Base-by-base conservation (phyloP, 208 protist genomes). In the Trypanosoma platydactyli region DNA sequence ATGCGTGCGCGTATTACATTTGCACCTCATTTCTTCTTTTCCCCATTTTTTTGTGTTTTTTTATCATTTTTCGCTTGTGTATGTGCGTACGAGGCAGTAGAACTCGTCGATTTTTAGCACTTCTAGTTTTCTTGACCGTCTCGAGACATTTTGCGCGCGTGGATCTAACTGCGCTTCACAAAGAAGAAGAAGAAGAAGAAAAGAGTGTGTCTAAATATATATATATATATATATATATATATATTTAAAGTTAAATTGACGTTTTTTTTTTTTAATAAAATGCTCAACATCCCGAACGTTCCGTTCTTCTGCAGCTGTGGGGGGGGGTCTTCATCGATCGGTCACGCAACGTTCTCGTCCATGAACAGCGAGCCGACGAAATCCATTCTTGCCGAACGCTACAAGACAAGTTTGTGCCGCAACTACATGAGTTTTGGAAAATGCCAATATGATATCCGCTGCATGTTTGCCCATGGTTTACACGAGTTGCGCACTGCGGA, bases 391-490 rank as follows among this genome's bases (percentile, higher is more conserved):
- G 74, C 68, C 4, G 64, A 84, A 49, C 64, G 73, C 52, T 78
- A 77, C 62, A 89, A 89, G 72, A 92, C 86, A 42, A 86, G 85
- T 69, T 51, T 89, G 30, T 92, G 86, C 76, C 76, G 79, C 41
- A 92, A 89, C 65, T 92, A 70, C 59, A 50, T 86, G 25, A 61
- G 66, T 11, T 80, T 52, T 40, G 80, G 81, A 40, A 44, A 30
- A 22, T 92, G 86, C 67, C 83, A 78, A 12, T 92, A 92, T 74
- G 76, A 79, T 42, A 53, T 71, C 29, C 83, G 79, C 16, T 92
- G 86, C 76, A 86, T 86, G 79, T 92, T 92, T 59, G 86, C 86
- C 33, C 86, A 92, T 62, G 83, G 86, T 27, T 83, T 81, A 46
- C 46, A 84, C 15, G 83, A 92, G 64, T 68, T 90, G n/a, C 83